Evolutionary conservation across 345 rosid genomes (phyloP), one percentile per base, ranked within the genome.

Genomic region (Citrus mangshanensis): DNA sequence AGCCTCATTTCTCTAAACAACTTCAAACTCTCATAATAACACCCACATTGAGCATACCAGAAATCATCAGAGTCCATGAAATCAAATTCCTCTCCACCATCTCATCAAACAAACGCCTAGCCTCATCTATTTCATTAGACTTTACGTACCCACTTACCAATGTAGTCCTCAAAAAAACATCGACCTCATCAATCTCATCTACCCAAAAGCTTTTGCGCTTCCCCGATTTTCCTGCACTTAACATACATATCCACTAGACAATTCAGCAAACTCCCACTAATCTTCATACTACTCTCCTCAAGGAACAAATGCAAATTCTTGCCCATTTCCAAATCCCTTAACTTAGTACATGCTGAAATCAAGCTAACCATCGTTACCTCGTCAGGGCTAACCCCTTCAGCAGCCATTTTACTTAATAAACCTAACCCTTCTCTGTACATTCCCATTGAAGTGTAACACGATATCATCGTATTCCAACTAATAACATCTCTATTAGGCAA

Each of bases 391-490:
- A 69, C 73, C 6, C 72, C 73, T 25, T 69, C 58, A 46, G 7
- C 73, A 25, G 4, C 40, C 73, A 46, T 69, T 69, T 69, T 13
- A 37, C 35, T 4, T 19, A 46, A 42, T 6, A 27, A 69, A 69
- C 28, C 24, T 21, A 69, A 10, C 58, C 58, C 35, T 16, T 25
- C 73, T 46, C 35, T 69, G 16, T 42, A 42, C 73, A 25, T 42
- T 7, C 73, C 59, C 73, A 69, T 69, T 9, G 5, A 25, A 14
- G 3, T 25, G 30, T 46, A 69, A 69, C 73, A 42, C 5, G 73
- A 69, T 42, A 25, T 69, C 73, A 69, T 42, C 12, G 73, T 69
- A 69, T 69, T 69, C 59, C 59, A 69, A 69, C 73, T 69, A 42
- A 69, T 7, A 25, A 69, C 24, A 14, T 42, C 73, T 69, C 58